These are phyloP conservation scores for Colletotrichum karsti DNA, from an alignment of 2,329 filamentous ascomycete species.

Conservation along the genomic window DNA sequence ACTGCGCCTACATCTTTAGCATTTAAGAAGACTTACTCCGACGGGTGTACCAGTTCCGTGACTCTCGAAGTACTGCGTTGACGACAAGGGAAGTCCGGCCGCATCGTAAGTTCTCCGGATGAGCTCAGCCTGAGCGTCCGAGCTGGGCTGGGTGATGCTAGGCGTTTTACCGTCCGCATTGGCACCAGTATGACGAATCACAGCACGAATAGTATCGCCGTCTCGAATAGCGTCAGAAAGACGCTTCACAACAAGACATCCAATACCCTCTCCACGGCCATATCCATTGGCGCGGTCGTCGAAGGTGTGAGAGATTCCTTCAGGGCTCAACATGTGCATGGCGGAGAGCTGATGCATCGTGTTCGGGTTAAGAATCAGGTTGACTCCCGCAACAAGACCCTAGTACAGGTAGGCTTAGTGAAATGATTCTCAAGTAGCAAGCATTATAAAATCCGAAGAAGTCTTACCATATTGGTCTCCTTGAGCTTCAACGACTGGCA, in stretches of 20 bases:
- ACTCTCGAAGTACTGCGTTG: conserved; percentile 48
- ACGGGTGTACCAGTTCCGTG: conserved; percentile 51
- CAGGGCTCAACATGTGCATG: conserved; percentile 29
- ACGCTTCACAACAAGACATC: conserved; percentile 48
- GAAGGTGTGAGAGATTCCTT: conserved; percentile 34
- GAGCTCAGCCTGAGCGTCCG: conserved; percentile 41
- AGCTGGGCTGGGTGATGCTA: conserved; percentile 50
- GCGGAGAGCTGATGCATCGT: conserved; percentile 21
- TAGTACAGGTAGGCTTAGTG: too few species aligned
- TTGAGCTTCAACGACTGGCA: conserved; percentile 38
- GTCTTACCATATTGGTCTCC: conserved; percentile 33
- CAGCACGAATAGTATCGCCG: conserved; percentile 44
- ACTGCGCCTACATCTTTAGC: accelerated
- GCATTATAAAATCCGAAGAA: background rate
- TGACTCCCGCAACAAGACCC: conserved; percentile 23
- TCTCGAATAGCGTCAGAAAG: conserved; percentile 48
- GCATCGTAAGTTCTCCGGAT: background rate
- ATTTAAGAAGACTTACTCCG: background rate
- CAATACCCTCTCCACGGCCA: conserved; percentile 51
- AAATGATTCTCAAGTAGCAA: background rate
- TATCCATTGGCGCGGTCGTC: conserved; percentile 51
- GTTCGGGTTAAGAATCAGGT: conserved; percentile 28
- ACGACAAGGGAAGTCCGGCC: conserved; percentile 21
- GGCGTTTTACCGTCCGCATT: conserved; percentile 44
- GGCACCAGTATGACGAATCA: conserved; percentile 39